Evolutionary conservation across 495 filamentous ascomycete genomes (phyloP).

Genomic region (Parathielavia hyrcaniae): DNA sequence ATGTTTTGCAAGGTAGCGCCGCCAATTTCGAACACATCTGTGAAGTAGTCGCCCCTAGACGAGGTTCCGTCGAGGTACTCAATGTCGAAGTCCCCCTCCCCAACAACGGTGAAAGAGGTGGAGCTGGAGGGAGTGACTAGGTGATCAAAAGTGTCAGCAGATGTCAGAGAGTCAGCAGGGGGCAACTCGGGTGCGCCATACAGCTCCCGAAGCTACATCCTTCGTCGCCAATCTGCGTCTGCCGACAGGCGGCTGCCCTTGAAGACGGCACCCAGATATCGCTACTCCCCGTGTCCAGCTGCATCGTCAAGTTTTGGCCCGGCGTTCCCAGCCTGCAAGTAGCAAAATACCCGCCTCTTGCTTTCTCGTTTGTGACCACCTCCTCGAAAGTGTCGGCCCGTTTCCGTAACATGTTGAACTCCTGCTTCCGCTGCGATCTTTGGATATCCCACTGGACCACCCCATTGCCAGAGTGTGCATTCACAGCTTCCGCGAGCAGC

Average conservation of each 20-base stretch:
- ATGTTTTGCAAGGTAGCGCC: conserved; percentile 57
- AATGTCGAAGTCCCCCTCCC: conserved; percentile 68
- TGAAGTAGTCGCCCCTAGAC: conserved; percentile 73
- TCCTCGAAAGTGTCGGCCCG: conserved; percentile 37
- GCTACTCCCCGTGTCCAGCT: conserved; percentile 81
- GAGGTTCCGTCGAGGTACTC: conserved; percentile 77
- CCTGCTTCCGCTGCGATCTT: conserved; percentile 20
- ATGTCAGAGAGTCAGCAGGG: not conserved
- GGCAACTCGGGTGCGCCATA: conserved; percentile 24
- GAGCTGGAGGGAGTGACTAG: conserved; percentile 59
- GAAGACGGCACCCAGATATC: conserved; percentile 80
- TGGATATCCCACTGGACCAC: conserved; percentile 43
- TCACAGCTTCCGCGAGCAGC: conserved; percentile 28
- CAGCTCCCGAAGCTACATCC: conserved; percentile 47
- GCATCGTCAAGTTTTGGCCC: conserved; percentile 56
- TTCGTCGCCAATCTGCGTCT: conserved; percentile 11
- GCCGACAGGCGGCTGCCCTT: conserved; percentile 52
- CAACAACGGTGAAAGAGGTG: conserved; percentile 60
- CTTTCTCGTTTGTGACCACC: conserved; percentile 37
- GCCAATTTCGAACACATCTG: conserved; percentile 69
- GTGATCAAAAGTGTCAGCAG: conserved; percentile 22
- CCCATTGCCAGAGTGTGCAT: conserved; percentile 25
- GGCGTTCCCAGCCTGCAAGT: conserved; percentile 68
- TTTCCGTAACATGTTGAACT: conserved; percentile 23
- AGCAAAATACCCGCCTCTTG: conserved; percentile 58